Percentiles rank a stretch among this genome's conserved stretches.
Conservation (phyloP, 106 monocot genomes). For the Iris macrosiphon region DNA sequence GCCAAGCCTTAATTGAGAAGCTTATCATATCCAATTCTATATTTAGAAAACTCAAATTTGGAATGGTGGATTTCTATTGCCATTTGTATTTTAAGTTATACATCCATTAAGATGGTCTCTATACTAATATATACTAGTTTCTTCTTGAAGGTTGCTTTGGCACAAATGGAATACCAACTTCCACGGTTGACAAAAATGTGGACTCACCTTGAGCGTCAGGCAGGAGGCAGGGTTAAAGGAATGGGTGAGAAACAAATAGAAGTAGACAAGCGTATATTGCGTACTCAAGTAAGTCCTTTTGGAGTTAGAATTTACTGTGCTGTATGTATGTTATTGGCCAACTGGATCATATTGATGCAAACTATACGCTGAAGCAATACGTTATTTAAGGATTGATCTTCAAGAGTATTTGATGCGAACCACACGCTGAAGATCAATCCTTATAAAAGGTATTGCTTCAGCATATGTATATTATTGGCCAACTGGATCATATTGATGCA, state of each 20-base stretch:
- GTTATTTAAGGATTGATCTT: too few species aligned
- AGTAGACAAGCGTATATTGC: slow-evolving; percentile 96
- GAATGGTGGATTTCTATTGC: not conserved
- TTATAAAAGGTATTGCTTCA: too few species aligned
- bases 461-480: not conserved
- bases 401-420: too few species aligned
- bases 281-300: slow-evolving; percentile 65
- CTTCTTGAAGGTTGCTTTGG: slow-evolving; percentile 76
- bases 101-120: too few species aligned
- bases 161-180: slow-evolving; percentile 99
- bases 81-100: not conserved
- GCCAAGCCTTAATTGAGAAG: too few species aligned
- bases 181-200: slow-evolving; percentile 97
- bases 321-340: not conserved
- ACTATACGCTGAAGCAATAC: not conserved
- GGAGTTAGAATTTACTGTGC: not conserved
- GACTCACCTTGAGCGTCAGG: slow-evolving; percentile 95
- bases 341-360: slow-evolving; percentile 2
- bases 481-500: slow-evolving; percentile 2
- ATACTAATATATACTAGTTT: too few species aligned
- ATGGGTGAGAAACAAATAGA: slow-evolving; percentile 99
- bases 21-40: too few species aligned
- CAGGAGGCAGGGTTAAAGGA: slow-evolving; percentile 94
- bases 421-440: too few species aligned
- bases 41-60: too few species aligned